Evolutionary conservation across 2,329 filamentous ascomycete species (phyloP), one percentile per base, ranked within the genome.

Genomic region (Apiospora koreana): DNA sequence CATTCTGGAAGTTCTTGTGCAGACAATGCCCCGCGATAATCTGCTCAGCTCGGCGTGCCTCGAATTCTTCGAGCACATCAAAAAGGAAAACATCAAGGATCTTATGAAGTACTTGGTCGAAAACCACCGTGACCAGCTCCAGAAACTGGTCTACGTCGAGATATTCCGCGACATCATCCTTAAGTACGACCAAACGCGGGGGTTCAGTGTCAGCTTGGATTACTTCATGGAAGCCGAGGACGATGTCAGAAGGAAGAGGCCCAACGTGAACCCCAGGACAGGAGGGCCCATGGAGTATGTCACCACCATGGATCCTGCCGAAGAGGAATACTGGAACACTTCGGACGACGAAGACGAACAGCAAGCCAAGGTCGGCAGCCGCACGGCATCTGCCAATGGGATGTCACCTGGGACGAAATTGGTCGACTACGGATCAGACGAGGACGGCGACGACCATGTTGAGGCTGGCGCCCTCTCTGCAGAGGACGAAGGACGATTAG

Each of bases 261-360:
- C 80, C 12, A 79, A 79, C 64, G 79, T 82, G 2, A 84, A 84
- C 68, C 76, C 82, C 72, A 92, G 92, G 80, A 89, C 75, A 6
- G 77, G 90, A 74, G 91, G 89, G 23, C 77, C 86, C 62, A 87
- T 97, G 79, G 94, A 94, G 77, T 94, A 97, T 68, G 80, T 89
- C 12, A 73, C 80, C 0, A 88, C 80, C 0, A 88, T 95, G 77
- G 95, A 98, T 78, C 87, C 91, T 7, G 90, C 92, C 14, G 94
- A 98, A 79, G 95, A 98, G 76, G 94, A 95, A 58, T 99, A 98
- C 80, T 98, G 97, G 87, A 95, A 97, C 76, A 90, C 89, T 0
- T 94, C 93, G 0, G 95, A 98, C 75, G 93, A 96, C 65, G 92
- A 95, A 71, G 94, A 97, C 8, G 93, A 94, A 68, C 74, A 80